Evolutionary conservation across 2,329 filamentous ascomycete genomes (phyloP).

Genomic region (Cercospora janseana): DNA sequence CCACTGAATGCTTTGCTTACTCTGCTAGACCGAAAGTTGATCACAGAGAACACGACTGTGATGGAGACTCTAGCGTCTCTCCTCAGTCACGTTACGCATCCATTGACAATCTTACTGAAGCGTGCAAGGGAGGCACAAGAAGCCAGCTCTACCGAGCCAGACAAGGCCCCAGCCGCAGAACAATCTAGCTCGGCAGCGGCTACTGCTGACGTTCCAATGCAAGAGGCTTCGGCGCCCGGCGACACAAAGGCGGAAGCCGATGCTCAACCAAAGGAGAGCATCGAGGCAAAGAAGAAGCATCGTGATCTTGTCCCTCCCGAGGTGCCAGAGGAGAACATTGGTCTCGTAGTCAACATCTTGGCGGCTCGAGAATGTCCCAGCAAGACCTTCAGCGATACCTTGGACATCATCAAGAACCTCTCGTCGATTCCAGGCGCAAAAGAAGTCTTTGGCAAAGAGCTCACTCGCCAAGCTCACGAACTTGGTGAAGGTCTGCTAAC

Average conservation of each 20-base stretch:
- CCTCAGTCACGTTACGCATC: slow-evolving; percentile 82
- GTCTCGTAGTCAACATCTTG: slow-evolving; percentile 93
- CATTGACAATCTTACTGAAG: slow-evolving; percentile 76
- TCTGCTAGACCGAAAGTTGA: slow-evolving; percentile 86
- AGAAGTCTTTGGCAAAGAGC: slow-evolving; percentile 85
- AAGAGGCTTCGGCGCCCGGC: slow-evolving; percentile 25
- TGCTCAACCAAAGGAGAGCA: slow-evolving; percentile 38
- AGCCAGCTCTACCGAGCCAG: slow-evolving; percentile 44
- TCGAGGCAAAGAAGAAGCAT: slow-evolving; percentile 56
- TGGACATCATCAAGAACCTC: slow-evolving; percentile 97
- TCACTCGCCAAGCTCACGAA: slow-evolving; percentile 80
- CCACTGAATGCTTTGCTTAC: slow-evolving; percentile 87
- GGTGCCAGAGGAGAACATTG: slow-evolving; percentile 84
- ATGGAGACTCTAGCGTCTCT: slow-evolving; percentile 91
- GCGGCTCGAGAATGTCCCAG: slow-evolving; percentile 94
- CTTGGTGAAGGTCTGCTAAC: slow-evolving; percentile 80
- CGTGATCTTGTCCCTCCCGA: slow-evolving; percentile 72
- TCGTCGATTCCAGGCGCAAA: slow-evolving; percentile 90
- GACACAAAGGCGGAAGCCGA: slow-evolving; percentile 25
- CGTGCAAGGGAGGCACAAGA: slow-evolving; percentile 69
- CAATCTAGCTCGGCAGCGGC: slow-evolving; percentile 27
- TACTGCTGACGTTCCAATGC: slow-evolving; percentile 29
- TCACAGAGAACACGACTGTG: slow-evolving; percentile 94
- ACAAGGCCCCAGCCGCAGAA: slow-evolving; percentile 37
- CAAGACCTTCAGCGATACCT: slow-evolving; percentile 95